Evolutionary conservation across 495 filamentous ascomycete species (phyloP).

Genomic region (Tetracladium marchalianum): DNA sequence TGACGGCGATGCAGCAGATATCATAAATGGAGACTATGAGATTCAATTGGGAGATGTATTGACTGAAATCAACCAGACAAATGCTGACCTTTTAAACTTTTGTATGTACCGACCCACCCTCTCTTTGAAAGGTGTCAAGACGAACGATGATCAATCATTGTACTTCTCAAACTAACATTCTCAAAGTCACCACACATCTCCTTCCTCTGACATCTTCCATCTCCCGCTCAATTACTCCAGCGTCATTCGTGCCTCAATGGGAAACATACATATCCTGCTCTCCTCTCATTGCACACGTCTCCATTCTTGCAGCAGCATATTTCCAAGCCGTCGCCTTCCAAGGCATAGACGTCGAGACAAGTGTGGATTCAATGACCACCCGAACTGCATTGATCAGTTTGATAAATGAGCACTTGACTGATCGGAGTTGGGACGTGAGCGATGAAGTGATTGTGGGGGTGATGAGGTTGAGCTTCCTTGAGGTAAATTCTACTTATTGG

Average conservation of each 20-base stretch:
- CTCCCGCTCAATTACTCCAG: conserved; percentile 4
- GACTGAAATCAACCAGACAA: conserved; percentile 10
- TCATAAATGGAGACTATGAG: no score
- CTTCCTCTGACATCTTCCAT: conserved; percentile 14
- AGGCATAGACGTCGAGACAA: conserved; percentile 8
- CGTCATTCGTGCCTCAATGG: conserved; percentile 6
- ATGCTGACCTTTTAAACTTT: conserved; percentile 15
- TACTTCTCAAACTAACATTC: no score
- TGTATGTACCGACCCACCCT: conserved; percentile 2
- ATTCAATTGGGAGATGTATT: conserved; percentile 4
- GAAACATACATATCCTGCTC: conserved; percentile 12
- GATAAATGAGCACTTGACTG: conserved; percentile 27
- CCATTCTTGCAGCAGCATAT: conserved; percentile 10
- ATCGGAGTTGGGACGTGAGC: conserved; percentile 19
- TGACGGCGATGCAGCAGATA: no score
- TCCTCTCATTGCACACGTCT: conserved; percentile 8
- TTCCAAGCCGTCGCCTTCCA: conserved; percentile 7
- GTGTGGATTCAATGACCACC: conserved; percentile 7
- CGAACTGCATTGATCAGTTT: conserved; percentile 15
- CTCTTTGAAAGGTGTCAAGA: no score
- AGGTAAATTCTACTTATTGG: conserved; percentile 18
- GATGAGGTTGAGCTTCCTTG: conserved; percentile 27
- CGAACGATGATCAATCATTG: background rate
- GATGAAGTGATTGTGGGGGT: conserved; percentile 29
- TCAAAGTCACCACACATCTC: background rate